phyloP scores from a whole-genome alignment of 768 basidiomycete species.

The Suillus plorans region DNA sequence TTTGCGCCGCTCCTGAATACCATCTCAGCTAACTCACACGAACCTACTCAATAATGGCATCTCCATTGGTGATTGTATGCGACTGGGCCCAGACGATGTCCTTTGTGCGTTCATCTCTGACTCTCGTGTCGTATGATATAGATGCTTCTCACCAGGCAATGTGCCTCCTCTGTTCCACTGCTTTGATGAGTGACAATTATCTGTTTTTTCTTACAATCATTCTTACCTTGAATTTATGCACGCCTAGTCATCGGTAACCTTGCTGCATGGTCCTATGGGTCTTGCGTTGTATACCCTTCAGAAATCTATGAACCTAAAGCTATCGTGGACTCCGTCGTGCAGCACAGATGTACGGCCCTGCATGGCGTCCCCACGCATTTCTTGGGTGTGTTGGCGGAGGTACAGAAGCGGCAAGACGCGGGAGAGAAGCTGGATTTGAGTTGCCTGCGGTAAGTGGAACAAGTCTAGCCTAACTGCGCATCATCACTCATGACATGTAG shows the following conservation, averaged over 20 bases:
- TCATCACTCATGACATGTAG: constrained; percentile 33
- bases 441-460: constrained; percentile 48
- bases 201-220: constrained; percentile 7
- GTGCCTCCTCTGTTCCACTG: constrained; percentile 85
- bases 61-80: constrained; percentile 71
- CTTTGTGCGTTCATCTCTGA: constrained; percentile 49
- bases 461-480: neutral
- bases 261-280: constrained; percentile 72
- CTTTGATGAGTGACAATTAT: constrained; percentile 66
- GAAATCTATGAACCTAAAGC: constrained; percentile 59
- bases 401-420: constrained; percentile 49
- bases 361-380: constrained; percentile 90
- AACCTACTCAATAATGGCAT: constrained; percentile 80
- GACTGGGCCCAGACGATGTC: constrained; percentile 60
- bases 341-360: constrained; percentile 72
- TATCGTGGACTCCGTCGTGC: constrained; percentile 68
- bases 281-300: constrained; percentile 75
- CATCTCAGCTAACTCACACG: constrained; percentile 66
- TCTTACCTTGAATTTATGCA: constrained; percentile 29
- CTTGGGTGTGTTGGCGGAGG: constrained; percentile 68
- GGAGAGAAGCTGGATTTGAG: constrained; percentile 50
- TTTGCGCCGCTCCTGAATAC: neutral
- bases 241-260: constrained; percentile 82
- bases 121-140: neutral
- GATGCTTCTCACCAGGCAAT: constrained; percentile 53